Conservation (phyloP, 2,329 filamentous ascomycete species). For the Endocalyx cinctus region DNA sequence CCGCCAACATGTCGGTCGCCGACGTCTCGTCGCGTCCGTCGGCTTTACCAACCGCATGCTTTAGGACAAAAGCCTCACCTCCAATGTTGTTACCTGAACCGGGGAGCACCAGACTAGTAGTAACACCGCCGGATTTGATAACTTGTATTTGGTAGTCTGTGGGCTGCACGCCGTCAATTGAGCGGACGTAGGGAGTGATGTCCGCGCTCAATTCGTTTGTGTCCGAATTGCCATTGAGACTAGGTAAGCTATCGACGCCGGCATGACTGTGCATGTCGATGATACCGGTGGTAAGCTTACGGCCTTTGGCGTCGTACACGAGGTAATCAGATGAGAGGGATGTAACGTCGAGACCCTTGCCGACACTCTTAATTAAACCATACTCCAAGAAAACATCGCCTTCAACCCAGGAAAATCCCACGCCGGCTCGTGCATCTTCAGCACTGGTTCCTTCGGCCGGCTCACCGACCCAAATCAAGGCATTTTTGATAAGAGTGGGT, state of each 20-base stretch:
- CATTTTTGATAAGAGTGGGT: constrained; percentile 61
- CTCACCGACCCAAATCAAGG: constrained; percentile 63
- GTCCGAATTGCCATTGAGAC: constrained; percentile 50
- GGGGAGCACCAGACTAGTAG: constrained; percentile 61
- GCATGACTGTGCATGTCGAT: constrained; percentile 70
- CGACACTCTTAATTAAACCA: constrained; percentile 56
- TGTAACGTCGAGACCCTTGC: constrained; percentile 20
- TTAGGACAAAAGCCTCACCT: constrained; percentile 65
- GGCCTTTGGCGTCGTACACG: constrained; percentile 54
- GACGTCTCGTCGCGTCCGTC: constrained; percentile 61
- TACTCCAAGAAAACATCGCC: constrained; percentile 58
- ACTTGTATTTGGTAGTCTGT: constrained; percentile 61
- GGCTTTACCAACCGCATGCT: constrained; percentile 57
- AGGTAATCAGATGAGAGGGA: constrained; percentile 43
- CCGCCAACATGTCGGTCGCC: constrained; percentile 58
- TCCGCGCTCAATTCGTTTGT: constrained; percentile 60
- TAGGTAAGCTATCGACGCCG: constrained; percentile 54
- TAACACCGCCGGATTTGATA: constrained; percentile 71
- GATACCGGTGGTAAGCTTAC: constrained; percentile 60
- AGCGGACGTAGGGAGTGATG: constrained; percentile 64
- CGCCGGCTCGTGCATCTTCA: constrained; percentile 52
- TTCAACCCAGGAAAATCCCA: constrained; percentile 55
- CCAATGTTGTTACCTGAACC: constrained; percentile 71
- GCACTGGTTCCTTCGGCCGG: constrained; percentile 45
- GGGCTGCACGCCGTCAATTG: constrained; percentile 61